These are phyloP conservation scores for Plasmodium gonderi DNA, from an alignment of 169 alveolate species.

Conservation along the genomic window DNA sequence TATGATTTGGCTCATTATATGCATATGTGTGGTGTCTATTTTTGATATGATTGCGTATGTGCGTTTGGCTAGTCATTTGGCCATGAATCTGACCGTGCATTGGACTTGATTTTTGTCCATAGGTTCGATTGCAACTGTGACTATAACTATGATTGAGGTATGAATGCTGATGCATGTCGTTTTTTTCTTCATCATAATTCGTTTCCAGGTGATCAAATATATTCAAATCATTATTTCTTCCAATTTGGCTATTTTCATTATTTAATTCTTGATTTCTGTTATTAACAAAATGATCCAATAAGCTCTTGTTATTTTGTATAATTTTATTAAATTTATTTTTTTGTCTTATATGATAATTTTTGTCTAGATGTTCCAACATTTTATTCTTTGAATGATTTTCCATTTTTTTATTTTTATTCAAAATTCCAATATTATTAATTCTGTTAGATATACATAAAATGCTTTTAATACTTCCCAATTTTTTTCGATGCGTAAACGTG, in stretches of 20 bases:
- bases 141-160: not conserved
- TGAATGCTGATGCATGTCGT: not conserved
- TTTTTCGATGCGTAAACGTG: not conserved
- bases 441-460: constrained; percentile 21
- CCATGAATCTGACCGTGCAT: not conserved
- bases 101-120: no score
- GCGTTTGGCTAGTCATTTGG: not conserved
- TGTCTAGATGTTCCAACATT: not conserved
- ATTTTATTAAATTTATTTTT: not conserved
- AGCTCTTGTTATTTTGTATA: constrained; percentile 8
- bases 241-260: not conserved
- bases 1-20: not conserved
- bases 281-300: not conserved
- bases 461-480: constrained; percentile 22
- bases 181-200: not conserved
- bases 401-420: constrained; percentile 5
- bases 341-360: not conserved
- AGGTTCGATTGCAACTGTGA: not conserved
- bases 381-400: not conserved
- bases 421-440: constrained; percentile 10
- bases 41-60: not conserved
- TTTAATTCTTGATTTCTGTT: not conserved
- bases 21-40: not conserved
- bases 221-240: not conserved
- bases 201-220: constrained; percentile 10